Conservation (phyloP, 192 early-diverging fungal genomes). For the Coemansia interrupta region DNA sequence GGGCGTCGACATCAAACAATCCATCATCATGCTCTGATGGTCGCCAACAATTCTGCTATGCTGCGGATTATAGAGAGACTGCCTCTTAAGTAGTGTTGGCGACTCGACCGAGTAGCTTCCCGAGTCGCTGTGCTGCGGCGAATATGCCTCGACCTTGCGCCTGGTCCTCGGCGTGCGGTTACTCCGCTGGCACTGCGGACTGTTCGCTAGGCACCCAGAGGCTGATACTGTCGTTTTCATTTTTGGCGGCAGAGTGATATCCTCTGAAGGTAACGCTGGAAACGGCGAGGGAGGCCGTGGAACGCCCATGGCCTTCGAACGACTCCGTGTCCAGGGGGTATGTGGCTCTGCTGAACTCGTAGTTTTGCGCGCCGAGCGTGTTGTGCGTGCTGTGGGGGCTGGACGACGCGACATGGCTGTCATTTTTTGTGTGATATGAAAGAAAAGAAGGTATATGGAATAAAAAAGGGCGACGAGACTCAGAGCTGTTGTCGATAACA, state of each 20-base stretch:
- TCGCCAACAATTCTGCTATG: slow-evolving; percentile 1
- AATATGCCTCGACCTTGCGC: not conserved
- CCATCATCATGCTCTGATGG: slow-evolving; percentile 15
- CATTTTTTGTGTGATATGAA: slow-evolving; percentile 5
- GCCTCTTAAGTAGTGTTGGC: slow-evolving; percentile 9
- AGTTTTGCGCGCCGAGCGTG: slow-evolving; percentile 18
- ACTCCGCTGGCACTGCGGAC: not conserved
- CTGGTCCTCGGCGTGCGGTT: not conserved
- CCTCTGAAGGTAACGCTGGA: slow-evolving; percentile 19
- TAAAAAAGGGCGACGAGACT: not conserved
- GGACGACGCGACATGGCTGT: slow-evolving; percentile 34
- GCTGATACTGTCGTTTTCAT: no score
- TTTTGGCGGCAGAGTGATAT: not conserved
- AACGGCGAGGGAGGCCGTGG: slow-evolving; percentile 39
- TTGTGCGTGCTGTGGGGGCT: not conserved
- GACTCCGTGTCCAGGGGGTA: not conserved
- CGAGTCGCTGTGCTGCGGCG: not conserved
- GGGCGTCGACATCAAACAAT: slow-evolving; percentile 23
- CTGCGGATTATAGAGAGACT: slow-evolving; percentile 1
- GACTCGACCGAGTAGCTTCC: slow-evolving; percentile 7
- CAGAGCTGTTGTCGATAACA: not conserved
- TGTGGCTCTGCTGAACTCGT: not conserved
- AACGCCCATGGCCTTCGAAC: slow-evolving; percentile 8
- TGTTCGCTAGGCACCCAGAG: not conserved
- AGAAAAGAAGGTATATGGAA: slow-evolving; percentile 3